phyloP scores from a whole-genome alignment of 2,329 filamentous ascomycete species.

The Colletotrichum lupini region DNA sequence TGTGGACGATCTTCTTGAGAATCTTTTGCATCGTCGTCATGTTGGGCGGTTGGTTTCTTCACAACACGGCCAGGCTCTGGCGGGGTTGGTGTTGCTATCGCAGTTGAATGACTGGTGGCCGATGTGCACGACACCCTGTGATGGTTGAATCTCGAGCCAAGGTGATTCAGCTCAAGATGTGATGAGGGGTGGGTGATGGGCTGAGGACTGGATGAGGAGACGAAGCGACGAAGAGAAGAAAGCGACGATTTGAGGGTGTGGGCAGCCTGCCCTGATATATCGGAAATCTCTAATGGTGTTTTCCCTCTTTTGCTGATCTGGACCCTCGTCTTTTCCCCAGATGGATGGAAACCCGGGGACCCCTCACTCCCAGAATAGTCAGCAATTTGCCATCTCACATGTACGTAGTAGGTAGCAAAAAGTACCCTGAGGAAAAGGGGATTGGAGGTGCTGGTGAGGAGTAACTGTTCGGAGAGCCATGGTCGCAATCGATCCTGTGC shows the following conservation, averaged over 20 bases:
- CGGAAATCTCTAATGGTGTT: conserved; percentile 19
- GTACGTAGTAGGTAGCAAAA: background rate
- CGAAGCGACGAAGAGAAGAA: conserved; percentile 21
- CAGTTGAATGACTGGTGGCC: background rate
- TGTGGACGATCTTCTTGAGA: conserved; percentile 58
- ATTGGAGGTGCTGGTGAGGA: conserved; percentile 6
- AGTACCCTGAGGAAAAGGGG: conserved; percentile 1
- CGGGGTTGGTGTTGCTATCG: conserved; percentile 25
- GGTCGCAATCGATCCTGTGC: conserved; percentile 28
- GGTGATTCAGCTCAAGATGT: background rate
- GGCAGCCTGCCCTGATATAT: conserved; percentile 30
- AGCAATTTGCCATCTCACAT: conserved; percentile 14
- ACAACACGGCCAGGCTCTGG: conserved; percentile 33
- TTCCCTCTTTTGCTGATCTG: conserved; percentile 5
- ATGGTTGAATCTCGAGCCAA: conserved; percentile 23
- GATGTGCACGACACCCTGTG: conserved; percentile 15
- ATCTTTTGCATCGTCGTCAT: conserved; percentile 37
- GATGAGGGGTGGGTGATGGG: background rate
- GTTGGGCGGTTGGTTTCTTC: conserved; percentile 15
- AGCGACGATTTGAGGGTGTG: background rate
- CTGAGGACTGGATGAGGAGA: background rate
- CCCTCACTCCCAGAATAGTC: conserved; percentile 21
- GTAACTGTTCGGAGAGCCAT: conserved; percentile 16
- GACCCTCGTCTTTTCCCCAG: conserved; percentile 11
- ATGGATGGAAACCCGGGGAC: conserved; percentile 17